Base-by-base conservation (phyloP, 768 basidiomycete species). In the Tricholoma bakamatsutake region DNA sequence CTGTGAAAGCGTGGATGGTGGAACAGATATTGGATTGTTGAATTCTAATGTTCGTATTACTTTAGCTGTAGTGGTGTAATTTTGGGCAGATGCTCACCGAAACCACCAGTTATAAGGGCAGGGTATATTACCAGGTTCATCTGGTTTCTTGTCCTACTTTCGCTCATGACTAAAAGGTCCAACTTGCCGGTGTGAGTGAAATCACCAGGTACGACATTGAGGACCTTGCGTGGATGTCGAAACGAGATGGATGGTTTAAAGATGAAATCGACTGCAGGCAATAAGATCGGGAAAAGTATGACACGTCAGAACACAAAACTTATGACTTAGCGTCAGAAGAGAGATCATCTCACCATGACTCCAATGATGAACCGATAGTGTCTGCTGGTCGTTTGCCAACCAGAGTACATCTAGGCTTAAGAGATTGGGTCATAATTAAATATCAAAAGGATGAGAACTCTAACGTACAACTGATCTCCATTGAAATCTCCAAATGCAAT, bases 401-500 rank as follows among this genome's bases (percentile, higher is more conserved):
- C 81, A 76, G 43, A 98, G 73, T 3, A 93, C 71, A 70, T 98
- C 95, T 59, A 92, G 67, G 61, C 94, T 97, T 63, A 24, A 53
- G 24, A 18, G 57, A 48, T 31, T 24, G 51, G 5, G 27, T 52
- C 24, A 52, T 52, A 60, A 49, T 49, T 46, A 27, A 43, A 40
- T 24, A 17, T 4, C 15, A 13, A 31, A 15, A 45, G 17, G 5
- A 43, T 1, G 27, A 43, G 5, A 50, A 37, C n/a, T 39, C 4
- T 56, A 17, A 73, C 90, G 66, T 67, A 97, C 93, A 90, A 89
- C 68, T 98, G 94, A 69, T 98, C 93, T 4, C 91, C 94, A 68
- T 98, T 85, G 69, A 95, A 96, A 73, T 99, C 96, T 31, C 94
- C 97, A 63, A 92, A 90, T 7, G 94, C 95, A 57, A 92, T 78